Evolutionary conservation across 768 basidiomycete genomes (phyloP), one percentile per base, ranked within the genome.

Genomic region (Mycena galopus): DNA sequence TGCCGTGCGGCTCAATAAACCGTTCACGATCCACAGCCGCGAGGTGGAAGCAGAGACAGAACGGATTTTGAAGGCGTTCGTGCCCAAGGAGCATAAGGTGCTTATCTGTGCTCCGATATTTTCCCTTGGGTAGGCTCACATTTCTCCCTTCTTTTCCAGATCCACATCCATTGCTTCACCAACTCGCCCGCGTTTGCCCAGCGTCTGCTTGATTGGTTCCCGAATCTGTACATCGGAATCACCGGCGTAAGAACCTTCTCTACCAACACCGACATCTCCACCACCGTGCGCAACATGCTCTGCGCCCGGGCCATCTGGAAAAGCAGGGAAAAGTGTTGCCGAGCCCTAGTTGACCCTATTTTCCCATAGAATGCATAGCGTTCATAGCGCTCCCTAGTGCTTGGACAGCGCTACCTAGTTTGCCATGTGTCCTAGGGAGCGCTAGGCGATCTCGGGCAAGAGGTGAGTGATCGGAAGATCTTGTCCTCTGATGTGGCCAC

Each of bases 101-200:
- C 42, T 14, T 42, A 17, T 19, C 29, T 30, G 25, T 10, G 21
- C 23, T 10, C 51, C n/a, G n/a, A n/a, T n/a, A n/a, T n/a, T n/a
- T n/a, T n/a, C n/a, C n/a, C n/a, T n/a, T n/a, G n/a, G n/a, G n/a
- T 53, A 12, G 4, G 25, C 17, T 14, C 30, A 21, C 21, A 14
- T 4, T 3, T 55, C 12, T 29, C 7, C 35, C 16, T n/a, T n/a
- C 17, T 58, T 35, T 30, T n/a, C 35, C 16, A 94, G 91, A 91
- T 96, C 37, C 95, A 97, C 76, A 86, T 97, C 6, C 96, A 96
- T 74, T 97, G 95, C 78, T 96, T 94, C 80, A 96, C 95, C 2
- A 95, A 96, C 79, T 85, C 92, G 0, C 94, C 94, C 0, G 90
- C 85, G 23, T 92, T 96, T 74, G 95, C 92, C 0, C 84, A 84